Conservation (phyloP, 495 filamentous ascomycete genomes). For the Astrothelium subdiscretum region DNA sequence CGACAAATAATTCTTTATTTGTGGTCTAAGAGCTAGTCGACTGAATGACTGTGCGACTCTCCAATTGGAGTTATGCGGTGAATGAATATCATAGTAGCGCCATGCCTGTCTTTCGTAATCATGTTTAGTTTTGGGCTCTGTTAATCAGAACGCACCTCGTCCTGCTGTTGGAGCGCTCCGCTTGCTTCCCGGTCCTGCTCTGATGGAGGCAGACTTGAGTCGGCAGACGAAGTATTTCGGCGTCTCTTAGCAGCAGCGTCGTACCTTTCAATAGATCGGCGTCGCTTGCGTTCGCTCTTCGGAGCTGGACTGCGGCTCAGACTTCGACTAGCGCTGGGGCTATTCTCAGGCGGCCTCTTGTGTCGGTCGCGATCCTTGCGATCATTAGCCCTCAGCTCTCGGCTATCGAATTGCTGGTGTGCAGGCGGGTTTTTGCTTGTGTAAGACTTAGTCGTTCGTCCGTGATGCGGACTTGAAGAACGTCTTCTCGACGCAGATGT, state of each 20-base stretch:
- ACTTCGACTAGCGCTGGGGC: slow-evolving; percentile 33
- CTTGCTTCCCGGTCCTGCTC: not conserved
- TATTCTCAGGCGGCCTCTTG: slow-evolving; percentile 23
- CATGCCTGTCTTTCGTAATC: not conserved
- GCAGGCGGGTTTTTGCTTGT: slow-evolving; percentile 31
- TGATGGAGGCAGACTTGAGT: not conserved
- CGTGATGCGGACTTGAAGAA: slow-evolving; percentile 26
- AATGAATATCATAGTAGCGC: not conserved
- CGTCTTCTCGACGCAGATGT: slow-evolving; percentile 31
- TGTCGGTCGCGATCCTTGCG: slow-evolving; percentile 33
- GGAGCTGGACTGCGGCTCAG: slow-evolving; percentile 17
- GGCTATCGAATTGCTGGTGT: slow-evolving; percentile 32
- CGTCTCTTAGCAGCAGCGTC: slow-evolving; percentile 8
- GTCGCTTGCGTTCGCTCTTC: slow-evolving; percentile 6
- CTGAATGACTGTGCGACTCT: not conserved
- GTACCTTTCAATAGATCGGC: slow-evolving; percentile 12
- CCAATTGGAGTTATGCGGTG: not conserved
- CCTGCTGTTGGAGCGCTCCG: not conserved
- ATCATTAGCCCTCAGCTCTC: slow-evolving; percentile 38
- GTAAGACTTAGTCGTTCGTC: slow-evolving; percentile 14
- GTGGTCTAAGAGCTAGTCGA: not conserved
- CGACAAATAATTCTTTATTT: not conserved
- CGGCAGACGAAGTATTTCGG: slow-evolving; percentile 10
- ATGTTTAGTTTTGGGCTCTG: not conserved
- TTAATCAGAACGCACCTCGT: slow-evolving; percentile 9